Percentiles rank a stretch among this genome's conserved stretches.
Evolutionary conservation across 768 basidiomycete genomes (phyloP).

Genomic region (Coprinellus micaceus): DNA sequence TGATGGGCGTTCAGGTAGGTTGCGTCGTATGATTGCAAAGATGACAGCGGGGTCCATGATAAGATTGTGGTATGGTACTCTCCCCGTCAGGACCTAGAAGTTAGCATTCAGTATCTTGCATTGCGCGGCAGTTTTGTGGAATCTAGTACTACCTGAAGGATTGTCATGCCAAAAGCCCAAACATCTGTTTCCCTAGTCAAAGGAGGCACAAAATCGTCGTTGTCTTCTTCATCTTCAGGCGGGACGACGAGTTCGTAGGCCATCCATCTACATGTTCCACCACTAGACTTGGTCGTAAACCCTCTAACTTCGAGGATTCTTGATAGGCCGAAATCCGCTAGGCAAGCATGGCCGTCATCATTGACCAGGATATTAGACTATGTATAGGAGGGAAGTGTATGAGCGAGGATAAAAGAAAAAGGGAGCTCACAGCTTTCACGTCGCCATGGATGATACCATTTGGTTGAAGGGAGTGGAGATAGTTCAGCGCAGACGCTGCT

Average conservation of each 20-base stretch:
- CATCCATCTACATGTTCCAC: slow-evolving; percentile 39
- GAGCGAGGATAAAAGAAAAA: too few species aligned
- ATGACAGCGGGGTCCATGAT: background rate
- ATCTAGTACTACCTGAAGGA: slow-evolving; percentile 27
- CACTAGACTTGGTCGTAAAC: slow-evolving; percentile 30
- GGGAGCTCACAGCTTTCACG: slow-evolving; percentile 30
- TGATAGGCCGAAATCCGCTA: slow-evolving; percentile 40
- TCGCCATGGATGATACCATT: slow-evolving; percentile 31
- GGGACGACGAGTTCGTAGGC: slow-evolving; percentile 28
- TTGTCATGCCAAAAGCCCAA: slow-evolving; percentile 36
- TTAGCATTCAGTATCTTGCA: background rate
- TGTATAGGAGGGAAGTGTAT: background rate
- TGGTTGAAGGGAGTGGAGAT: slow-evolving; percentile 16
- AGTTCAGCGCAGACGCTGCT: slow-evolving; percentile 14
- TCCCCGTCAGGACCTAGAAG: slow-evolving; percentile 13
- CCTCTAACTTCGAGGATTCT: slow-evolving; percentile 31
- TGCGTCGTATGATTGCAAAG: background rate
- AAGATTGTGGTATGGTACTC: slow-evolving; percentile 11
- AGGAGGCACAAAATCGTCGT: slow-evolving; percentile 9
- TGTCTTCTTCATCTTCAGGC: slow-evolving; percentile 6
- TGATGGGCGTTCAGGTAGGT: background rate
- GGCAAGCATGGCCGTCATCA: slow-evolving; percentile 26
- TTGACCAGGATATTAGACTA: slow-evolving; percentile 36
- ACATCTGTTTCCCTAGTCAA: slow-evolving; percentile 26
- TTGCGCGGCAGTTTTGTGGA: background rate